Evolutionary conservation across 2,329 filamentous ascomycete species (phyloP).

Genomic region (Fusarium redolens): DNA sequence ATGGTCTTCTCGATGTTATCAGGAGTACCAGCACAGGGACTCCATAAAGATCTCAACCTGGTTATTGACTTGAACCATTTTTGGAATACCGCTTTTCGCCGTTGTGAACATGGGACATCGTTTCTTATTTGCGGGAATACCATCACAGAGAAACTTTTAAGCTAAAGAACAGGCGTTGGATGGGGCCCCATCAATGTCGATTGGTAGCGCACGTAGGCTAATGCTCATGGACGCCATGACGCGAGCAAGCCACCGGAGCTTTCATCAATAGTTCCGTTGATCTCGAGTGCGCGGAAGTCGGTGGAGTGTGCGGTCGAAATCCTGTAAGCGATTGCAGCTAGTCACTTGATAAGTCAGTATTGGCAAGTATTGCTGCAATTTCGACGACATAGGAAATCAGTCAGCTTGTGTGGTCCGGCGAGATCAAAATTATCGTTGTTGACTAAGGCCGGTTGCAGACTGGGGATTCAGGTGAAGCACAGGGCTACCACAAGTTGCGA

Average conservation of each 20-base stretch:
- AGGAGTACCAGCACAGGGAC: not conserved
- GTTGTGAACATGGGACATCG: not conserved
- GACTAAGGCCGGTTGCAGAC: not conserved
- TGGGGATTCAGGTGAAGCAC: conserved; percentile 40
- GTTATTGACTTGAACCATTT: not conserved
- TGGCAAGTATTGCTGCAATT: not conserved
- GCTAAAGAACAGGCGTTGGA: conserved; percentile 7
- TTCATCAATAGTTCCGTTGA: conserved; percentile 6
- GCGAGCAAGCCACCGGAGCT: conserved; percentile 27
- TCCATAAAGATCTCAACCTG: not conserved
- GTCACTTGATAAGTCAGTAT: not conserved
- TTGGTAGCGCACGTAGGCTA: conserved; percentile 7
- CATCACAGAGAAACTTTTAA: not conserved
- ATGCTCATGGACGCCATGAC: conserved; percentile 5
- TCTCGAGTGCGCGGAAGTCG: not conserved
- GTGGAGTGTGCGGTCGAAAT: not conserved
- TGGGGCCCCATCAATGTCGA: not conserved
- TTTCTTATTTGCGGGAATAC: not conserved
- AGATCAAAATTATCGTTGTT: not conserved
- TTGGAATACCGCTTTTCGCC: not conserved
- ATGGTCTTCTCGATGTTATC: not conserved
- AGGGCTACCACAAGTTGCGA: not conserved
- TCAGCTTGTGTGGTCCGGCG: not conserved
- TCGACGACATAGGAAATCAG: conserved; percentile 17
- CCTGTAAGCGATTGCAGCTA: not conserved